These are phyloP conservation scores for Ophiobolus disseminans DNA, from an alignment of 2,329 filamentous ascomycete genomes.

Conservation along the genomic window DNA sequence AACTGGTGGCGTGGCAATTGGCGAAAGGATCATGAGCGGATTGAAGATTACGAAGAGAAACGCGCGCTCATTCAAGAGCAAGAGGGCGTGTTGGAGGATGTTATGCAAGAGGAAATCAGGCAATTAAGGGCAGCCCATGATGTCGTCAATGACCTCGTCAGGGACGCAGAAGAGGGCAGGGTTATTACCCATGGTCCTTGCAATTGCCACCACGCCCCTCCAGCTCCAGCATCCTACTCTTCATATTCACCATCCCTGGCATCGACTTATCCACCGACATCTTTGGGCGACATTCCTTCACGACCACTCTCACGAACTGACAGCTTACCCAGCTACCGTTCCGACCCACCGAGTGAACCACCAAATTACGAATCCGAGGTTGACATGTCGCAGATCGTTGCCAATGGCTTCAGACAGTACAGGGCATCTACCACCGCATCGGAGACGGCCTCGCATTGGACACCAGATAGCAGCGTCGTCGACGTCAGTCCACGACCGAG, in stretches of 20 bases:
- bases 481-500: conserved; percentile 49
- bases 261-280: conserved; percentile 40
- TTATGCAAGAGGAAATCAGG: conserved; percentile 55
- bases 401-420: conserved; percentile 54
- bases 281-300: conserved; percentile 42
- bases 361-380: conserved; percentile 53
- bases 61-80: conserved; percentile 56
- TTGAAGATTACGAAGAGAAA: conserved; percentile 60
- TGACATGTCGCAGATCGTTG: conserved; percentile 47
- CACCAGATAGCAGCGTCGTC: conserved; percentile 48
- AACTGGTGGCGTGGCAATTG: conserved; percentile 57
- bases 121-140: conserved; percentile 61
- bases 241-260: conserved; percentile 38
- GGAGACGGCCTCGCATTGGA: conserved; percentile 40
- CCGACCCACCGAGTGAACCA: conserved; percentile 46
- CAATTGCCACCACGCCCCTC: conserved; percentile 24
- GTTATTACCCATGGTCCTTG: conserved; percentile 11
- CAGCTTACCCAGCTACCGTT: conserved; percentile 55
- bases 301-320: conserved; percentile 47
- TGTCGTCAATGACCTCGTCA: conserved; percentile 59
- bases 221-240: conserved; percentile 25
- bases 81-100: conserved; percentile 54
- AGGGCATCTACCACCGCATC: conserved; percentile 34
- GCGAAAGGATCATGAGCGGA: conserved; percentile 38
- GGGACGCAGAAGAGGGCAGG: conserved; percentile 49